Conservation (phyloP, 2,329 filamentous ascomycete species). For the Apiospora pterosperma region DNA sequence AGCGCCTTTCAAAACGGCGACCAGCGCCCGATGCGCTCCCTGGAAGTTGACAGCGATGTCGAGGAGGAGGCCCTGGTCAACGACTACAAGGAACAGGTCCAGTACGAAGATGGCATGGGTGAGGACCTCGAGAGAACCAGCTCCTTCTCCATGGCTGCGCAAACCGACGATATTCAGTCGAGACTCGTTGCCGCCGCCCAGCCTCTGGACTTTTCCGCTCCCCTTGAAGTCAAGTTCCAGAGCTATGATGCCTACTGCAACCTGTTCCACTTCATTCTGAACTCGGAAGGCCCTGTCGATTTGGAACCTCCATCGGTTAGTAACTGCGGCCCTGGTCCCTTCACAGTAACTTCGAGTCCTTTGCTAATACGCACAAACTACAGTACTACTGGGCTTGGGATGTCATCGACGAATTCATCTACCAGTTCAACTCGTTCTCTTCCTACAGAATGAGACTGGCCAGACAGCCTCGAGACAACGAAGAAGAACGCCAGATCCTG, state of each 20-base stretch:
- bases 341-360: background rate
- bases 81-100: slow-evolving; percentile 94
- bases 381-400: slow-evolving; percentile 99
- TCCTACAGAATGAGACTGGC: slow-evolving; percentile 92
- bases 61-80: slow-evolving; percentile 95
- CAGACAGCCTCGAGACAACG: slow-evolving; percentile 71
- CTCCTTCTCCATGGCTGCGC: slow-evolving; percentile 66
- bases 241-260: slow-evolving; percentile 99
- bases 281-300: slow-evolving; percentile 98
- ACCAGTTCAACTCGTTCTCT: slow-evolving; percentile 99
- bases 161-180: slow-evolving; percentile 88
- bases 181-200: slow-evolving; percentile 89
- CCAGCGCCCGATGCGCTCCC: slow-evolving; percentile 51
- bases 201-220: slow-evolving; percentile 92
- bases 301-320: slow-evolving; percentile 93
- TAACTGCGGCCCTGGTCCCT: slow-evolving; percentile 17
- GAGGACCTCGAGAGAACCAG: slow-evolving; percentile 75
- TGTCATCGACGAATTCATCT: slow-evolving; percentile 99
- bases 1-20: slow-evolving; percentile 60
- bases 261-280: slow-evolving; percentile 98
- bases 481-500: slow-evolving; percentile 87
- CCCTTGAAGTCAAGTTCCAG: slow-evolving; percentile 94
- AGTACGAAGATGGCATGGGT: slow-evolving; percentile 78
- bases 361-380: background rate
- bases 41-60: slow-evolving; percentile 84